Conservation (phyloP, 331 rosid genomes). For the Acacia pycnantha region DNA sequence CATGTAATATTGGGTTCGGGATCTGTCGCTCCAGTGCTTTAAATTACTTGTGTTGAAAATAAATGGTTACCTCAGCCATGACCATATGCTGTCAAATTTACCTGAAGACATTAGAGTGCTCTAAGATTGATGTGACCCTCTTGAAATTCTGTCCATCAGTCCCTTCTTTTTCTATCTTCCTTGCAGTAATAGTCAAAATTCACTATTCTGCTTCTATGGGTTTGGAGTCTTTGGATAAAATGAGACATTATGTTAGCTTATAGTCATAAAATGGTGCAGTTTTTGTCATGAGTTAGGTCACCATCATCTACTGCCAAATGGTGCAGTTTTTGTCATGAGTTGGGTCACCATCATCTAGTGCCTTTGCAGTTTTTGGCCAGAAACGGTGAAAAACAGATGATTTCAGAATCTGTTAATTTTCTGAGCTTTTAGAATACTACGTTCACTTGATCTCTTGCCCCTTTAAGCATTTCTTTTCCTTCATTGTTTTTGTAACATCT, state of each 20-base stretch:
- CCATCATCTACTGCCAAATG: neutral
- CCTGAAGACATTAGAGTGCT: neutral
- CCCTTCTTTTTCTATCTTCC: neutral
- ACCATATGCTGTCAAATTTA: neutral
- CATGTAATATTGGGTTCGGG: neutral
- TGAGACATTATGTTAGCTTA: neutral
- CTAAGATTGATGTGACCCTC: neutral
- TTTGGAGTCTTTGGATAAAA: neutral
- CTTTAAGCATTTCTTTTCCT: neutral
- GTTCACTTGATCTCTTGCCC: neutral
- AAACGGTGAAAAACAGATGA: neutral
- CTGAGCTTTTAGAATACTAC: neutral
- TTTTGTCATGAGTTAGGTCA: neutral
- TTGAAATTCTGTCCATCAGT: neutral
- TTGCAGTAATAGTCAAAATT: neutral
- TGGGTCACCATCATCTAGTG: neutral
- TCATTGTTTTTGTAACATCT: neutral
- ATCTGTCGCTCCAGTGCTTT: constrained; percentile 1
- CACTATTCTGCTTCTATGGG: neutral
- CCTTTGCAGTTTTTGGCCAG: constrained; percentile 1
- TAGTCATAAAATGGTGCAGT: neutral
- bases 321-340: neutral
- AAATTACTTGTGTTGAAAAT: neutral
- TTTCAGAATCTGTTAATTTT: neutral
- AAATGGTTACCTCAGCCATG: neutral